A percentile compares a stretch with the other conserved stretches of the same genome.
These are phyloP conservation scores for Alnus rubra DNA, from an alignment of 306 rosid genomes.

Conservation along the genomic window DNA sequence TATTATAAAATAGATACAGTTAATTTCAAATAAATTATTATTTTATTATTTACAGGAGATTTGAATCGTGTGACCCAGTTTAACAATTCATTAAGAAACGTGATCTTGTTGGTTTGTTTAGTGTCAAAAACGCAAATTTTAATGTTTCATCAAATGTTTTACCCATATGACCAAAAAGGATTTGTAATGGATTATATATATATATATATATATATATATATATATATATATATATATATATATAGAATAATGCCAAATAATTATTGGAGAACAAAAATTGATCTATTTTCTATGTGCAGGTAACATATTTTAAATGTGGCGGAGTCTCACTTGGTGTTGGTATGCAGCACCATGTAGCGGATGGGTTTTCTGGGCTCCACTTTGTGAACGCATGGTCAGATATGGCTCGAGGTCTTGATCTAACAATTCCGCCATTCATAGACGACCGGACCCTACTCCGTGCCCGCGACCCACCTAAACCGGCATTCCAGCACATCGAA, in stretches of 20 bases:
- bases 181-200: too few relatives aligned
- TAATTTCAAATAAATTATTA: too few relatives aligned
- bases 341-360: slow-evolving; percentile 84
- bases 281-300: slow-evolving; percentile 34
- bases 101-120: too few relatives aligned
- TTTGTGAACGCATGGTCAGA: slow-evolving; percentile 90
- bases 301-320: slow-evolving; percentile 84
- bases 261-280: too few relatives aligned
- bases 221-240: too few relatives aligned
- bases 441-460: slow-evolving; percentile 74
- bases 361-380: slow-evolving; percentile 89
- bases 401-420: slow-evolving; percentile 78
- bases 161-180: too few relatives aligned
- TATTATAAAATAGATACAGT: too few relatives aligned
- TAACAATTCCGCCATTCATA: slow-evolving; percentile 67
- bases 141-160: too few relatives aligned
- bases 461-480: slow-evolving; percentile 72
- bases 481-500: slow-evolving; percentile 71
- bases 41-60: neutral
- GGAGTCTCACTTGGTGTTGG: slow-evolving; percentile 96
- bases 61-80: neutral
- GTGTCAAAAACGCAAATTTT: too few relatives aligned
- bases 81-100: too few relatives aligned
- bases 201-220: too few relatives aligned
- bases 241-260: too few relatives aligned